Evolutionary conservation across 192 early-diverging fungal species (phyloP).

Genomic region (Entomortierella chlamydospora): DNA sequence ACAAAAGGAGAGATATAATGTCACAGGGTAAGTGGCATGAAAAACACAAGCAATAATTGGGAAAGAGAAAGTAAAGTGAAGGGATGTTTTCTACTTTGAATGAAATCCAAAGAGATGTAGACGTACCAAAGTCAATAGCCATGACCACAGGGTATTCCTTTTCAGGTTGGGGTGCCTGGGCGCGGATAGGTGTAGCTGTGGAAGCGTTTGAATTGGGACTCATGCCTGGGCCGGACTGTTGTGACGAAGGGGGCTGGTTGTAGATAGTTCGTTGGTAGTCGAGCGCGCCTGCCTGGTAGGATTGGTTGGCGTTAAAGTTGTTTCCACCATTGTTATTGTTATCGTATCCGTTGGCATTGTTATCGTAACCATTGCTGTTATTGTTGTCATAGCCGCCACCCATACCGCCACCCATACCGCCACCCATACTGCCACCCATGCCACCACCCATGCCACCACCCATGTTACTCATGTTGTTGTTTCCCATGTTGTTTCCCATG

Average conservation of each 20-base stretch:
- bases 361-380: neutral
- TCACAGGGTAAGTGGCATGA: conserved; percentile 2
- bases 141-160: conserved; percentile 60
- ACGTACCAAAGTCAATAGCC: conserved; percentile 63
- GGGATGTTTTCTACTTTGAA: too few species aligned
- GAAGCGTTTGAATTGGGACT: conserved; percentile 5
- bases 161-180: conserved; percentile 28
- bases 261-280: conserved; percentile 29
- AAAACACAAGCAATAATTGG: neutral
- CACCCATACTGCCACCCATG: neutral
- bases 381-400: conserved; percentile 1
- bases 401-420: neutral
- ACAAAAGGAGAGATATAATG: neutral
- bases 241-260: conserved; percentile 13
- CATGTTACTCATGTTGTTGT: conserved; percentile 9
- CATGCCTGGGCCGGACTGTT: conserved; percentile 1
- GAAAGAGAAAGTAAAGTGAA: neutral
- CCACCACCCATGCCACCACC: neutral
- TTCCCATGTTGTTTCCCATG: neutral
- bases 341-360: neutral
- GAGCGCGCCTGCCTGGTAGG: conserved; percentile 11
- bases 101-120: neutral
- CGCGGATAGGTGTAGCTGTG: neutral
- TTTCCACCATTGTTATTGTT: neutral
- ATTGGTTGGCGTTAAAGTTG: neutral